Percentiles rank a stretch among this genome's conserved stretches.
Conservation (phyloP, 1,284 basidiomycete genomes). For the Ganoderma meredithae region DNA sequence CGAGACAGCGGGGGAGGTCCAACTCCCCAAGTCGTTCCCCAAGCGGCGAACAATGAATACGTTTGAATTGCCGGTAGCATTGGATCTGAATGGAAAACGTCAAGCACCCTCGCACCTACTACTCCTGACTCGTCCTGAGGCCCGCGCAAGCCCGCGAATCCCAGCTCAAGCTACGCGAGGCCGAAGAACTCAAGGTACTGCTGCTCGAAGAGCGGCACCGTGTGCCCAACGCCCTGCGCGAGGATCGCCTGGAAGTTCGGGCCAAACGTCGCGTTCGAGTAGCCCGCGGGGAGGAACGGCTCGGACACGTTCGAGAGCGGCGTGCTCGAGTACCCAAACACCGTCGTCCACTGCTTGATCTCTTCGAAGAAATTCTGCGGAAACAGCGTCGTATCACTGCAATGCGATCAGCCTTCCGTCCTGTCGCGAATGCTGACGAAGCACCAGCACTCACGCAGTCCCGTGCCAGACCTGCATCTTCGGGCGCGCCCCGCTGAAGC, state of each 20-base stretch:
- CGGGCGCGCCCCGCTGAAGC: constrained; percentile 57
- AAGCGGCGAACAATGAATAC: not conserved
- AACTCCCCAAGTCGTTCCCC: too few species aligned
- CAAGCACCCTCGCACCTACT: too few species aligned
- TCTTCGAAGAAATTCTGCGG: constrained; percentile 59
- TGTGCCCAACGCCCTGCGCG: constrained; percentile 53
- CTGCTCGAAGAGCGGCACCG: constrained; percentile 42
- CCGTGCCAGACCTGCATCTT: constrained; percentile 65
- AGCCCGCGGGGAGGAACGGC: constrained; percentile 46
- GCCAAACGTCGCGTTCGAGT: constrained; percentile 54
- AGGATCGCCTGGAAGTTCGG: constrained; percentile 54
- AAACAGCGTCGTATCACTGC: constrained; percentile 58
- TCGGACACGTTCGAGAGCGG: constrained; percentile 48
- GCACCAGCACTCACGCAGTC: constrained; percentile 48
- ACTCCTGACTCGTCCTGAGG: not conserved
- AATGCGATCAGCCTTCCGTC: not conserved
- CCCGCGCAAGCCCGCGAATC: not conserved
- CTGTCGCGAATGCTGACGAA: not conserved
- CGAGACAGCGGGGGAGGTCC: too few species aligned
- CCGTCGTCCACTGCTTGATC: constrained; percentile 45
- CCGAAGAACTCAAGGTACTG: constrained; percentile 30
- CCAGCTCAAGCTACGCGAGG: constrained; percentile 19
- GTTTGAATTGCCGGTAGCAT: not conserved
- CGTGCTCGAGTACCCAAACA: constrained; percentile 21
- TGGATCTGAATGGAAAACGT: not conserved